phyloP scores from a whole-genome alignment of 768 basidiomycete species.

The Mycena pura region DNA sequence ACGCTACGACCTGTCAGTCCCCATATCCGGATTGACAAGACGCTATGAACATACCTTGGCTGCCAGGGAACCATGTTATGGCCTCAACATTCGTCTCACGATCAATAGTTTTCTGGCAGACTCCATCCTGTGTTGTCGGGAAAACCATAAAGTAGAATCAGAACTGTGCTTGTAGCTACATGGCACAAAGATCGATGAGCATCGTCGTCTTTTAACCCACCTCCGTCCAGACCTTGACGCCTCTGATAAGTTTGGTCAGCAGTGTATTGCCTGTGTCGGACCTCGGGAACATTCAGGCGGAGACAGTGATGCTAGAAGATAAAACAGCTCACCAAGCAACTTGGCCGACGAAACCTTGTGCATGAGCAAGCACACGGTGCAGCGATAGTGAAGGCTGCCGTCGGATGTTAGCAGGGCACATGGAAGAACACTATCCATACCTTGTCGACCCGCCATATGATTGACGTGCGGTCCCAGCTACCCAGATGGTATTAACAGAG shows the following conservation, averaged over 20 bases:
- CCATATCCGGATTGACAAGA: background rate
- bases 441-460: conserved; percentile 67
- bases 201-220: conserved; percentile 41
- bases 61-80: conserved; percentile 71
- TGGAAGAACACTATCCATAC: conserved; percentile 41
- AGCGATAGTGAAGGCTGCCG: conserved; percentile 62
- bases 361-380: conserved; percentile 70
- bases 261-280: conserved; percentile 68
- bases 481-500: background rate
- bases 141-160: conserved; percentile 10
- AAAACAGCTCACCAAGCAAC: conserved; percentile 65
- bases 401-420: background rate
- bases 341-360: conserved; percentile 76
- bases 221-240: conserved; percentile 77
- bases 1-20: conserved; percentile 46
- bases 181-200: conserved; percentile 1
- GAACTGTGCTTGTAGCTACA: conserved; percentile 5
- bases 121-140: conserved; percentile 58
- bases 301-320: background rate
- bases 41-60: conserved; percentile 65
- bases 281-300: conserved; percentile 41
- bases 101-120: conserved; percentile 70
- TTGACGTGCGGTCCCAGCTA: conserved; percentile 76
- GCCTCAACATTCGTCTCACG: conserved; percentile 62
- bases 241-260: conserved; percentile 68